Conservation (phyloP, 495 filamentous ascomycete genomes). For the Neurospora sp. region DNA sequence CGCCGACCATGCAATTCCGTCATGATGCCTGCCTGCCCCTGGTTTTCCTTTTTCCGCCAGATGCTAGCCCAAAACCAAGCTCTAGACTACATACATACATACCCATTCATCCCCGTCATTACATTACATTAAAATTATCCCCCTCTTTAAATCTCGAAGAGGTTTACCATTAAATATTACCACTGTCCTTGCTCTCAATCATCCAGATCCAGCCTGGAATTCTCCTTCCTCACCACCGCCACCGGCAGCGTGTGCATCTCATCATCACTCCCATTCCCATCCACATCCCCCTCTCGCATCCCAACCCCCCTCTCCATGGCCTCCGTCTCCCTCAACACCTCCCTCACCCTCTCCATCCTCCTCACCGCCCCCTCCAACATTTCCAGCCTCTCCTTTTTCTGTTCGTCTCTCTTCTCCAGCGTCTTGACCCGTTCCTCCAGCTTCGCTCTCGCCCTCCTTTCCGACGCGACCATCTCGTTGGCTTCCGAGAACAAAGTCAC, state of each 20-base stretch:
- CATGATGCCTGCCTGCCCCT: not conserved
- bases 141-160: too few relatives aligned
- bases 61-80: not conserved
- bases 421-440: conserved; percentile 66
- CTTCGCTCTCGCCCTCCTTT: conserved; percentile 67
- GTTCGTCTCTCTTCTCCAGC: conserved; percentile 58
- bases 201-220: not conserved
- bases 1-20: not conserved
- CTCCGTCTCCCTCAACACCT: conserved; percentile 36
- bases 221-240: not conserved
- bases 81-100: not conserved
- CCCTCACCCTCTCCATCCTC: conserved; percentile 62
- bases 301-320: not conserved
- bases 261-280: not conserved
- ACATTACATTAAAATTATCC: not conserved
- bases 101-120: not conserved
- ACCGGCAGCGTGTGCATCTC: not conserved
- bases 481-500: conserved; percentile 83
- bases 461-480: conserved; percentile 93
- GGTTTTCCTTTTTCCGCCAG: not conserved
- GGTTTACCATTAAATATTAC: not conserved
- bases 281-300: not conserved
- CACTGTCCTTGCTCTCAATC: not conserved
- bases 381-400: conserved; percentile 63
- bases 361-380: conserved; percentile 68